Conservation (phyloP, 352 stramenopile species). For the Halophytophthora batemanensis region DNA sequence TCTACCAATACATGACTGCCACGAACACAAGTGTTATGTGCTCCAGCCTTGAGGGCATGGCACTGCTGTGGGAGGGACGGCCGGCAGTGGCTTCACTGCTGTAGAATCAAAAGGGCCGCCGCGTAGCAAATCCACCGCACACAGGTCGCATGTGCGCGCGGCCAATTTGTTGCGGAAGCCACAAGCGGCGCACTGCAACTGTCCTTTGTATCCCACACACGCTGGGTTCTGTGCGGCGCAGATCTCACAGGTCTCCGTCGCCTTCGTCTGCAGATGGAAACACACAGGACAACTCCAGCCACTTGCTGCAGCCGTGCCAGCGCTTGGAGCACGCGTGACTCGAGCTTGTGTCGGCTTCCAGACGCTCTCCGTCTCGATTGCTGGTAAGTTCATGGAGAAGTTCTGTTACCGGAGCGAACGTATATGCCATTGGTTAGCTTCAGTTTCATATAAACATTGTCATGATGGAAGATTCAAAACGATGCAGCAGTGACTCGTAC, state of each 20-base stretch:
- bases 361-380: slow-evolving; percentile 22
- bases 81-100: no score
- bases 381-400: slow-evolving; percentile 22
- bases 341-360: slow-evolving; percentile 9
- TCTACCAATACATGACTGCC: no score
- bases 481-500: no score
- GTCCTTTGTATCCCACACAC: slow-evolving; percentile 42
- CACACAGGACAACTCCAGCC: slow-evolving; percentile 69
- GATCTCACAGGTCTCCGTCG: slow-evolving; percentile 57
- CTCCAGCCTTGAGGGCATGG: no score
- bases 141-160: slow-evolving; percentile 54
- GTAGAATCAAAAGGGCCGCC: not conserved
- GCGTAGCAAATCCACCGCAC: slow-evolving; percentile 32
- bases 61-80: no score
- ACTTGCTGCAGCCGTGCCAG: slow-evolving; percentile 1
- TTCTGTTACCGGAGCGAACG: slow-evolving; percentile 11
- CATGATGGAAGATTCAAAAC: no score
- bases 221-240: slow-evolving; percentile 69
- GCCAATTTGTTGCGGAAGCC: slow-evolving; percentile 58
- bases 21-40: no score
- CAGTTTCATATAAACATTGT: no score
- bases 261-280: slow-evolving; percentile 60
- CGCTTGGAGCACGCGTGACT: slow-evolving; percentile 8
- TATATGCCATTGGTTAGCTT: not conserved
- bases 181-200: slow-evolving; percentile 62